These are phyloP conservation scores for Verticillium albo-atrum DNA, from an alignment of 2,329 filamentous ascomycete genomes.

Conservation along the genomic window DNA sequence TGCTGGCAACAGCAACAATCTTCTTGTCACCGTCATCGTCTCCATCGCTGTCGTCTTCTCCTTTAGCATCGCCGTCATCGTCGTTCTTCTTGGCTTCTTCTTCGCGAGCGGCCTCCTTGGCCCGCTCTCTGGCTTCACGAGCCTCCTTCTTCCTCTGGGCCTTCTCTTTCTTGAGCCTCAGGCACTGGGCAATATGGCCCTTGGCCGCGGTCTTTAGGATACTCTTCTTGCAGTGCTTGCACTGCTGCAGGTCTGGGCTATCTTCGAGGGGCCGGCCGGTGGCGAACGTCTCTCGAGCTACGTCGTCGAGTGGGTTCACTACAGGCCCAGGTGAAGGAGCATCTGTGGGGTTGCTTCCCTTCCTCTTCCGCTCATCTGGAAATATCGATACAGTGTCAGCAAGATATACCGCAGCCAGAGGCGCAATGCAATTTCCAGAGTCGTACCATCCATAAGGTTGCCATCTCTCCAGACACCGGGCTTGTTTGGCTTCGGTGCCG, in stretches of 20 bases:
- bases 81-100: constrained; percentile 50
- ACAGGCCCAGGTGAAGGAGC: constrained; percentile 49
- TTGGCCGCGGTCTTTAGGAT: constrained; percentile 71
- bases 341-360: constrained; percentile 34
- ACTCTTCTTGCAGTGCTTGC: constrained; percentile 92
- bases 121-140: constrained; percentile 64
- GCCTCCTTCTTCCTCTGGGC: constrained; percentile 73
- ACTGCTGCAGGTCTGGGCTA: constrained; percentile 71
- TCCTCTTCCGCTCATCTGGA: constrained; percentile 52
- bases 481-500: constrained; percentile 57
- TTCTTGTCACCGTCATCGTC: constrained; percentile 40
- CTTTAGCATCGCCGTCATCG: constrained; percentile 42
- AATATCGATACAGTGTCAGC: neutral
- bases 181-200: constrained; percentile 76
- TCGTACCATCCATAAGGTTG: constrained; percentile 56
- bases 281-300: constrained; percentile 71
- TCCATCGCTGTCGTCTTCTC: constrained; percentile 43
- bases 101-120: constrained; percentile 56
- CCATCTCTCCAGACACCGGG: constrained; percentile 69
- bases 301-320: constrained; percentile 69
- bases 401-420: neutral
- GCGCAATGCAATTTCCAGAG: neutral
- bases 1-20: constrained; percentile 26
- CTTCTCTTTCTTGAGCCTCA: constrained; percentile 80
- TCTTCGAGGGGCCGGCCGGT: constrained; percentile 81